Conservation (phyloP, 1,139 yeast genomes). For the Schizosaccharomyces versatilis region DNA sequence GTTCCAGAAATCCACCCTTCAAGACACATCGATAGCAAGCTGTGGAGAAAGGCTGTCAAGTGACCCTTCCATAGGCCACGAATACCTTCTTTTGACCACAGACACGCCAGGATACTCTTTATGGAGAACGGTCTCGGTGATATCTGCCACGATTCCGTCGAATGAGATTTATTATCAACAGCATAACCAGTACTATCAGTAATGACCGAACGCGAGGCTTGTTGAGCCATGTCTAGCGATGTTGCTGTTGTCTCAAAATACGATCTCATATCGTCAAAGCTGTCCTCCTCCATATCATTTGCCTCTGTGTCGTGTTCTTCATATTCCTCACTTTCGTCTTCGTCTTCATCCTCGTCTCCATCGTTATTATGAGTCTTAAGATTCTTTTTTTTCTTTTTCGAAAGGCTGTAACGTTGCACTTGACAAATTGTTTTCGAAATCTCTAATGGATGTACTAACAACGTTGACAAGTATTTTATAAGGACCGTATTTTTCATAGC, state of each 20-base stretch:
- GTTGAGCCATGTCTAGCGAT: no score
- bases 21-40: constrained; percentile 49
- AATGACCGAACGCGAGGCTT: no score
- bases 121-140: background rate
- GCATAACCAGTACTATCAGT: no score
- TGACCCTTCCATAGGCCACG: constrained; percentile 1
- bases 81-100: background rate
- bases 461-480: background rate
- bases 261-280: background rate
- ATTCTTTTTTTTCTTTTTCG: background rate
- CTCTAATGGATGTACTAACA: background rate
- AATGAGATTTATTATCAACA: no score
- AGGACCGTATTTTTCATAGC: background rate
- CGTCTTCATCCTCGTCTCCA: background rate
- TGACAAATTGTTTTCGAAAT: background rate
- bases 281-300: background rate
- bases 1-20: constrained; percentile 88
- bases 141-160: no score
- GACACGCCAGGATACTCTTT: background rate
- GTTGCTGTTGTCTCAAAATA: background rate
- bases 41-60: constrained; percentile 61
- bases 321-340: background rate
- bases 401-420: background rate
- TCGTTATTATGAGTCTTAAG: background rate
- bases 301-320: background rate